These are phyloP conservation scores for Oldenlandia corymbosa DNA, from an alignment of 257 asterid species.

Conservation along the genomic window DNA sequence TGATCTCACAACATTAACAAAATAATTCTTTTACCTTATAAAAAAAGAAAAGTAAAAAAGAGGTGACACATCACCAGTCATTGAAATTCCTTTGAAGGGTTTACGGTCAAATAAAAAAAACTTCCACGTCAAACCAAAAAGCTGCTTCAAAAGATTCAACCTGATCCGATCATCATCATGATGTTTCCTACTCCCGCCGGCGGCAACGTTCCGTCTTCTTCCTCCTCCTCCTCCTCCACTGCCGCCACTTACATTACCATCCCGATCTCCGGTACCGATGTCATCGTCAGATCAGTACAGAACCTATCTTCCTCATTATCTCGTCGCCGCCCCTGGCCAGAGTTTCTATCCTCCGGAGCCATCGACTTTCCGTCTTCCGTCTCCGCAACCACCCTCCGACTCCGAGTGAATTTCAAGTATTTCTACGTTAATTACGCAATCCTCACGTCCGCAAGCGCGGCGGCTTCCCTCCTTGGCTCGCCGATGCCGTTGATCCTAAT, in stretches of 20 bases:
- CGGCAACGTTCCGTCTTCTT: no score
- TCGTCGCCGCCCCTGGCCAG: constrained; percentile 74
- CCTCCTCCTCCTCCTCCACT: not conserved
- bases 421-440: constrained; percentile 60
- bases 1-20: no score
- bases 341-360: constrained; percentile 43
- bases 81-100: not conserved
- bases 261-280: constrained; percentile 56
- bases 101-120: constrained; percentile 1
- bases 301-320: constrained; percentile 54
- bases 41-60: not conserved
- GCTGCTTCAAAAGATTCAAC: not conserved
- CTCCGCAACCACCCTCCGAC: constrained; percentile 41
- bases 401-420: constrained; percentile 50
- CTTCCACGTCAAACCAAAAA: constrained; percentile 8
- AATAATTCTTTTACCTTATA: no score
- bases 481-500: constrained; percentile 45
- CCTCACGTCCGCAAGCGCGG: constrained; percentile 40
- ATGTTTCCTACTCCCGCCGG: constrained; percentile 21
- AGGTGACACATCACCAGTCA: not conserved
- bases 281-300: constrained; percentile 55
- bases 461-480: constrained; percentile 45
- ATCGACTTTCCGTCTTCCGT: constrained; percentile 51
- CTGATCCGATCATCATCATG: constrained; percentile 22
- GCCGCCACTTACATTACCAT: constrained; percentile 55